Percentiles rank a stretch among this genome's conserved stretches.
Evolutionary conservation across 805 yeast species (phyloP).

Genomic region (Torulaspora gathmanii): DNA sequence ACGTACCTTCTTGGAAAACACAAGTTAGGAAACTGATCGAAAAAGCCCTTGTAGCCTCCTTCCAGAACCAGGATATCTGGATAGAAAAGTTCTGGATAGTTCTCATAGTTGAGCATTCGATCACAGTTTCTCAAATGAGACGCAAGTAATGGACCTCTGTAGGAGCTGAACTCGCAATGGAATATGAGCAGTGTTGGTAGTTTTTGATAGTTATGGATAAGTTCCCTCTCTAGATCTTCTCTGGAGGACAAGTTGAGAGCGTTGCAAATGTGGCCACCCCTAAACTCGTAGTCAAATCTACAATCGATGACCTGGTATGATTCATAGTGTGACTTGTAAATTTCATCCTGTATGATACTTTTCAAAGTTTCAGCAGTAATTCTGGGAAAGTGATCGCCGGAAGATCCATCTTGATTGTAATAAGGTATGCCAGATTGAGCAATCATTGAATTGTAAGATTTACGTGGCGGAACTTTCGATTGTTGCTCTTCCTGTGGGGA

Average conservation of each 20-base stretch:
- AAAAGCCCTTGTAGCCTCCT: conserved; percentile 87
- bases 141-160: conserved; percentile 94
- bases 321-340: conserved; percentile 46
- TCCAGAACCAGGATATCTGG: conserved; percentile 87
- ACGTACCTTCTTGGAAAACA: conserved; percentile 79
- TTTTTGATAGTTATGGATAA: conserved; percentile 35
- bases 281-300: conserved; percentile 85
- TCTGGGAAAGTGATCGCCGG: conserved; percentile 48
- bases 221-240: conserved; percentile 56
- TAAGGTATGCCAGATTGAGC: conserved; percentile 50
- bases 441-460: conserved; percentile 41
- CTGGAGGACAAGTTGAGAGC: conserved; percentile 76
- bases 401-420: conserved; percentile 38
- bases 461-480: conserved; percentile 18
- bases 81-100: conserved; percentile 75
- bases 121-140: conserved; percentile 78
- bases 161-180: conserved; percentile 92
- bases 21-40: conserved; percentile 48
- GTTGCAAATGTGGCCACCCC: conserved; percentile 86
- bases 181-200: conserved; percentile 56
- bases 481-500: not conserved
- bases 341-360: conserved; percentile 36
- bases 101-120: conserved; percentile 62
- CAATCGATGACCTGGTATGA: conserved; percentile 71
- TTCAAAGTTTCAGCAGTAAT: conserved; percentile 43